Evolutionary conservation across 331 rosid species (phyloP).

Genomic region (Spiraea crenata): DNA sequence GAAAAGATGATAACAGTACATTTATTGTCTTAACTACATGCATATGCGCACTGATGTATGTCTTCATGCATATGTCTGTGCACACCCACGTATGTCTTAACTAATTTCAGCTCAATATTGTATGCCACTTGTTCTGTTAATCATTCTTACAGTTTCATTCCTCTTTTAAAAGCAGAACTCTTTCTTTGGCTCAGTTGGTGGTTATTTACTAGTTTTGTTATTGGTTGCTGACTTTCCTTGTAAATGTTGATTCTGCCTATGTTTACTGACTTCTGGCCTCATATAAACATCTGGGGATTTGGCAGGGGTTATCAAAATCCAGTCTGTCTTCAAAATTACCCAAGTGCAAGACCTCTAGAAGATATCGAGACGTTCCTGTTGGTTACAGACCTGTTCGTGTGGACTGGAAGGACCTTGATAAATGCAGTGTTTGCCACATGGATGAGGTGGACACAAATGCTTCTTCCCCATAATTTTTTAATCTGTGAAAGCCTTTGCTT

Average conservation of each 20-base stretch:
- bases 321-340: slow-evolving; percentile 54
- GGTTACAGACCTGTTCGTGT: slow-evolving; percentile 98
- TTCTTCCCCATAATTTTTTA: slow-evolving; percentile 10
- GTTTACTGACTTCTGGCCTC: slow-evolving; percentile 1
- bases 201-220: background rate
- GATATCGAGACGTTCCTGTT: slow-evolving; percentile 52
- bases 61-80: background rate
- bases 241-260: background rate
- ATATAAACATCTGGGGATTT: slow-evolving; percentile 26
- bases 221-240: background rate
- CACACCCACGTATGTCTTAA: background rate
- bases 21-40: background rate
- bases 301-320: slow-evolving; percentile 70
- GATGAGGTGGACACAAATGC: slow-evolving; percentile 71
- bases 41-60: background rate
- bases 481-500: slow-evolving; percentile 2
- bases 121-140: background rate
- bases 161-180: background rate
- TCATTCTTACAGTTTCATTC: background rate
- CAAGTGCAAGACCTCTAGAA: slow-evolving; percentile 59
- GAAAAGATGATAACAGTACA: too few species aligned
- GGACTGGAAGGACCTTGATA: slow-evolving; percentile 98
- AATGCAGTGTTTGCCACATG: slow-evolving; percentile 99
- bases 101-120: slow-evolving; percentile 3
- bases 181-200: slow-evolving; percentile 3